A percentile compares a stretch with the other conserved stretches of the same genome.
Conservation (phyloP, 2,329 filamentous ascomycete genomes). For the Davidsoniella australis region DNA sequence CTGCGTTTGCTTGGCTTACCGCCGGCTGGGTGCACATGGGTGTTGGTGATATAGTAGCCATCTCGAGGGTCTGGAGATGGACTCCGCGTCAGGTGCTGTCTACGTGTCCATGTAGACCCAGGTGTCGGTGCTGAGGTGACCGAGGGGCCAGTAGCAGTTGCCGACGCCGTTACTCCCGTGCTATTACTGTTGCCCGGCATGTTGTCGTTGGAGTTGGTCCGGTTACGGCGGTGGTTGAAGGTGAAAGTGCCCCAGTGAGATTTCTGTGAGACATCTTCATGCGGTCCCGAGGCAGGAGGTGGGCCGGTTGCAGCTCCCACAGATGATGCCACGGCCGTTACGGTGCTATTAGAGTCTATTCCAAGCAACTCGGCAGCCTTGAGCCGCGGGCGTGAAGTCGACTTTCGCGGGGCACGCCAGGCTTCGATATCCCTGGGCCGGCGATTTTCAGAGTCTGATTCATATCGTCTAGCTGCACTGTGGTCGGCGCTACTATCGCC, state of each 20-base stretch:
- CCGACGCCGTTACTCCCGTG: too few relatives aligned
- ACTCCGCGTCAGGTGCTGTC: neutral
- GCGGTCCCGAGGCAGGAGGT: neutral
- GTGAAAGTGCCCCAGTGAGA: constrained; percentile 8
- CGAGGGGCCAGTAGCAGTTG: too few relatives aligned
- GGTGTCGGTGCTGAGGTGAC: too few relatives aligned
- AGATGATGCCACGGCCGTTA: neutral
- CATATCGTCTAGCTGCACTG: constrained; percentile 1
- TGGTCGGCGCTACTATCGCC: neutral
- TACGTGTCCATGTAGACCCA: too few relatives aligned
- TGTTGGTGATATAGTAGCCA: constrained; percentile 2
- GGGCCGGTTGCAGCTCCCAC: neutral
- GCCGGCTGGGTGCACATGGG: neutral
- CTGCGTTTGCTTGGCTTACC: neutral
- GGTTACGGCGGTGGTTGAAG: constrained; percentile 2
- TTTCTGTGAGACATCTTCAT: neutral
- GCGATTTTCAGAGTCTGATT: constrained; percentile 7
- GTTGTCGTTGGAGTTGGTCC: neutral
- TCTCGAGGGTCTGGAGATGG: constrained; percentile 3
- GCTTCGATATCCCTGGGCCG: constrained; percentile 7
- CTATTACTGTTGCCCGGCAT: neutral
- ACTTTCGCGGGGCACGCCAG: constrained; percentile 1
- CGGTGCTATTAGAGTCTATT: neutral
- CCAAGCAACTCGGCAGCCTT: neutral
- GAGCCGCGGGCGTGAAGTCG: neutral